phyloP scores from a whole-genome alignment of 176 grass and related monocot genomes.

The Microstegium vimineum region DNA sequence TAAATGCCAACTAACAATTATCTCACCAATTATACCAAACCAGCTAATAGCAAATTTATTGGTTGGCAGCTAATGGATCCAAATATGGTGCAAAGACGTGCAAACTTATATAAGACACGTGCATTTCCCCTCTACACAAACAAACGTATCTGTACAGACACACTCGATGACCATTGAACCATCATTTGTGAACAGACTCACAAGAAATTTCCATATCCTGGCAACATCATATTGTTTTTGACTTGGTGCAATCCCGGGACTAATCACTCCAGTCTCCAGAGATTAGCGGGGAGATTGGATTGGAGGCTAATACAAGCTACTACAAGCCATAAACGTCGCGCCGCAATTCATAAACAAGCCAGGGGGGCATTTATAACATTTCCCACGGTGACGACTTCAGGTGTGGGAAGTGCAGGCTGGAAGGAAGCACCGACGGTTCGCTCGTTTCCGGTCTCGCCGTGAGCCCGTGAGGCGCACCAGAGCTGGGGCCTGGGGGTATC shows the following conservation, averaged over 20 bases:
- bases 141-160: background rate
- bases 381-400: background rate
- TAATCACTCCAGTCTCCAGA: background rate
- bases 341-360: background rate
- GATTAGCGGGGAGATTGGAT: background rate
- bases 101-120: background rate
- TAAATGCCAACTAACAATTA: background rate
- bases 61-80: background rate
- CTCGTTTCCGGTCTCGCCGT: background rate
- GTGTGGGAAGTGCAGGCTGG: background rate
- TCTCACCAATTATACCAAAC: background rate
- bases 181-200: background rate
- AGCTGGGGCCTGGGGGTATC: background rate
- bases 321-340: too few species aligned
- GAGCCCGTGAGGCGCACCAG: too few species aligned
- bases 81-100: background rate
- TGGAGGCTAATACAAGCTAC: background rate
- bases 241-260: too few species aligned
- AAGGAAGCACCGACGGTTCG: constrained; percentile 7
- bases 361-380: background rate
- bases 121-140: background rate
- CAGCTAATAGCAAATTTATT: background rate
- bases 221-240: background rate
- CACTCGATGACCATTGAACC: background rate
- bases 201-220: background rate